Evolutionary conservation across 805 yeast genomes (phyloP).

Genomic region (Barnettozyma populi): DNA sequence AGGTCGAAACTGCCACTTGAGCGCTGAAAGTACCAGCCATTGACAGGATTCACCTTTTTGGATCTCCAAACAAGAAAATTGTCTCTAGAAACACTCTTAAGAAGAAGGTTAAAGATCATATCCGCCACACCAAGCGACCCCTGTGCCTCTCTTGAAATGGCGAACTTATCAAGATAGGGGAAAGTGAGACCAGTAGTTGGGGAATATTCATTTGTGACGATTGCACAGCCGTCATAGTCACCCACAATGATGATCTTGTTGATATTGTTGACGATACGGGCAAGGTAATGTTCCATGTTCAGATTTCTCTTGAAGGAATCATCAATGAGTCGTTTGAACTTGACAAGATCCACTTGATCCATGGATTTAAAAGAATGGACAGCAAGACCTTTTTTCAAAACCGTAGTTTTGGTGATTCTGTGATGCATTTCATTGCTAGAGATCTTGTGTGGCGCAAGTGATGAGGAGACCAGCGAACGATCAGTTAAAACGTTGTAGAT

Average conservation of each 20-base stretch:
- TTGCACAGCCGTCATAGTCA: constrained; percentile 93
- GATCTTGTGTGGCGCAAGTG: constrained; percentile 62
- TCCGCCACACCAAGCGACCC: constrained; percentile 95
- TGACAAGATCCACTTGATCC: constrained; percentile 39
- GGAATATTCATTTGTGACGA: constrained; percentile 72
- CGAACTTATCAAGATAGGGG: constrained; percentile 91
- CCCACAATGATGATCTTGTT: constrained; percentile 85
- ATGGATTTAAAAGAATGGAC: constrained; percentile 14
- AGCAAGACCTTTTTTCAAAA: constrained; percentile 63
- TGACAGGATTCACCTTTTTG: constrained; percentile 78
- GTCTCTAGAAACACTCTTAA: constrained; percentile 50
- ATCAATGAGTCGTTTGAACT: constrained; percentile 59
- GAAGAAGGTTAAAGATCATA: constrained; percentile 78
- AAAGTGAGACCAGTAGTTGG: constrained; percentile 30
- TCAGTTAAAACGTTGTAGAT: constrained; percentile 89
- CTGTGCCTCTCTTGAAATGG: constrained; percentile 76
- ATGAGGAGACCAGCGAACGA: constrained; percentile 83
- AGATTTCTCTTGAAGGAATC: constrained; percentile 71
- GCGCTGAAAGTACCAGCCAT: constrained; percentile 96
- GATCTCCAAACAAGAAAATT: constrained; percentile 86
- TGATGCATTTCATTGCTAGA: constrained; percentile 18
- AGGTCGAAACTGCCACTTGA: constrained; percentile 63
- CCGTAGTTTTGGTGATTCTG: constrained; percentile 51
- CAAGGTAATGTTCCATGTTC: constrained; percentile 60
- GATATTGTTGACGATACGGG: constrained; percentile 56